These are phyloP conservation scores for Ophioceras dolichostomum DNA, from an alignment of 2,329 filamentous ascomycete species.

Conservation along the genomic window DNA sequence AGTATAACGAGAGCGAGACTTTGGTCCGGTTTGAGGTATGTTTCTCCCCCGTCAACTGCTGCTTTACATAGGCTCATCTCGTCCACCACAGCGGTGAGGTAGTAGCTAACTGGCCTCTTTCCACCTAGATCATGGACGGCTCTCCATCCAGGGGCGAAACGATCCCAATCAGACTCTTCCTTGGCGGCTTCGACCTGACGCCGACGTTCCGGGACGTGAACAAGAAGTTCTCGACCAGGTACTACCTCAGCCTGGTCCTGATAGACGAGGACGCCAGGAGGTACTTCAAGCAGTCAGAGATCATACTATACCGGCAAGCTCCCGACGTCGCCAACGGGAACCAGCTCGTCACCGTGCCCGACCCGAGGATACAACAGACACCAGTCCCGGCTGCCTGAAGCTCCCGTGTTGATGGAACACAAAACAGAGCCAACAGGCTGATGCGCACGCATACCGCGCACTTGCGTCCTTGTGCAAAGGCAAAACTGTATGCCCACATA, in stretches of 20 bases:
- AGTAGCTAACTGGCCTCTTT: background rate
- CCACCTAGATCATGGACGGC: conserved; percentile 82
- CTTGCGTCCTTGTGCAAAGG: no score
- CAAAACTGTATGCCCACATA: no score
- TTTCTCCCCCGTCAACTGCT: no score
- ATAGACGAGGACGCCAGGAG: conserved; percentile 95
- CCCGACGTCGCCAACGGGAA: conserved; percentile 37
- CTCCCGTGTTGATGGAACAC: no score
- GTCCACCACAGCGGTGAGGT: no score
- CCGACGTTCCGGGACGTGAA: conserved; percentile 98
- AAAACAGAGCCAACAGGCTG: no score
- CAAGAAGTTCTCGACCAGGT: conserved; percentile 98
- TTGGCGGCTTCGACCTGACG: conserved; percentile 93
- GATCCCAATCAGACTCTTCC: conserved; percentile 92
- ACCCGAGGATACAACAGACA: conserved; percentile 31
- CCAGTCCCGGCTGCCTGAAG: no score
- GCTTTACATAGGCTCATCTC: no score
- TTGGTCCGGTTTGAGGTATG: conserved; percentile 84
- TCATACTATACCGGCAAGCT: conserved; percentile 83
- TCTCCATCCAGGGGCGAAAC: conserved; percentile 92
- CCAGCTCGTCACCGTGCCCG: conserved; percentile 27
- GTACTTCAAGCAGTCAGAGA: conserved; percentile 99
- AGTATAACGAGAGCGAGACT: conserved; percentile 99
- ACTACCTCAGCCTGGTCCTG: conserved; percentile 90
- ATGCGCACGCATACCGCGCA: no score